These are phyloP conservation scores for Podila epicladia DNA, from an alignment of 192 early-diverging fungal species.

Conservation along the genomic window DNA sequence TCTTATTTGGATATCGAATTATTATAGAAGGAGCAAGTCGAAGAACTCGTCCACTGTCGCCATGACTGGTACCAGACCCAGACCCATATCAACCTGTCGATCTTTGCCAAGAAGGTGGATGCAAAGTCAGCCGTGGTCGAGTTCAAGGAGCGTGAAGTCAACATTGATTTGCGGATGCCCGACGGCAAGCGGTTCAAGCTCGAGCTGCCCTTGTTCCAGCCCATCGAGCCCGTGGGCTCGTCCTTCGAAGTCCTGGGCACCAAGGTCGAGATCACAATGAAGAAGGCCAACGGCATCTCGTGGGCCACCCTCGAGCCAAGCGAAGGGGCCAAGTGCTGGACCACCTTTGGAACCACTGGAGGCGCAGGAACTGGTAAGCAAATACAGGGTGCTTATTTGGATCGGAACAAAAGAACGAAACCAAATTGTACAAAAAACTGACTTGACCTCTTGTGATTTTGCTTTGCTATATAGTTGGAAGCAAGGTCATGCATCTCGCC, in stretches of 20 bases:
- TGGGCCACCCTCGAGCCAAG: constrained; percentile 85
- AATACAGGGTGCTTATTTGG: background rate
- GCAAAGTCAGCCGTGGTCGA: constrained; percentile 72
- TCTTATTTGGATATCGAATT: constrained; percentile 4
- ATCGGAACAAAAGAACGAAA: too few species aligned
- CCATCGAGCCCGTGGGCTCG: constrained; percentile 75
- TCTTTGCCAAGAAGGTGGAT: constrained; percentile 95
- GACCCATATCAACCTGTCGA: constrained; percentile 81
- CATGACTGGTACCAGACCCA: constrained; percentile 97
- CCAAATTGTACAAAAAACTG: too few species aligned
- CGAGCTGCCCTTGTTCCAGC: constrained; percentile 73
- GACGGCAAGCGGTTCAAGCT: constrained; percentile 80
- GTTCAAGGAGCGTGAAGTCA: constrained; percentile 72
- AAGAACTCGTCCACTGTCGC: constrained; percentile 79
- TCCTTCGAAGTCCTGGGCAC: constrained; percentile 76
- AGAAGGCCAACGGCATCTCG: constrained; percentile 85
- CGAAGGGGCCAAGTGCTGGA: constrained; percentile 72
- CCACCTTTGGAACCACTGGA: constrained; percentile 86
- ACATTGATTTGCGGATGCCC: constrained; percentile 81
- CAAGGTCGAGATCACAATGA: constrained; percentile 80
- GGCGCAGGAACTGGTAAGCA: constrained; percentile 51
- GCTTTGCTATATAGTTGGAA: constrained; percentile 66
- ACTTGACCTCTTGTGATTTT: background rate
- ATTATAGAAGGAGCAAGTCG: constrained; percentile 39
- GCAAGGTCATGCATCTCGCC: constrained; percentile 67